phyloP scores from a whole-genome alignment of 2,329 filamentous ascomycete species.

The Arthrobotrys sphaeroides region DNA sequence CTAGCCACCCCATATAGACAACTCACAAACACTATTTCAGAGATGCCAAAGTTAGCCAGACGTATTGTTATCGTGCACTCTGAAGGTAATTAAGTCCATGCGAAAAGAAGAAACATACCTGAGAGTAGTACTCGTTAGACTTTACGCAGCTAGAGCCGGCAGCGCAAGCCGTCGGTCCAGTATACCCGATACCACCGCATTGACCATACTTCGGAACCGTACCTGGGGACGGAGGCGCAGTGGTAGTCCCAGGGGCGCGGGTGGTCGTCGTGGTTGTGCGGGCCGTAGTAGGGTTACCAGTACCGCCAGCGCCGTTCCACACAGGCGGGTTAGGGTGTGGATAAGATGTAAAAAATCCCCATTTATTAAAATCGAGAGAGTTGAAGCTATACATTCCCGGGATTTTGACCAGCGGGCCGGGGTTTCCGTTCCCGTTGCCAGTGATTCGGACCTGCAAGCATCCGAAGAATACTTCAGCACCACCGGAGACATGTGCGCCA shows the following conservation, averaged over 20 bases:
- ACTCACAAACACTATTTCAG: too few relatives aligned
- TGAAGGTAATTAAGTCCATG: too few relatives aligned
- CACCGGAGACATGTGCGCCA: not conserved
- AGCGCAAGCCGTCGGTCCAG: not conserved
- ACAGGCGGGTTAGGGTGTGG: not conserved
- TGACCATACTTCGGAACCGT: not conserved
- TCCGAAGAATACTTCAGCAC: conserved; percentile 53
- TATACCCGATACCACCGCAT: not conserved
- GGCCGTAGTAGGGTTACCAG: not conserved
- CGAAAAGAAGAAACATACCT: too few relatives aligned
- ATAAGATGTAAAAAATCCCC: not conserved
- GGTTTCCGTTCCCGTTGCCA: conserved; percentile 54
- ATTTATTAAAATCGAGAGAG: conserved; percentile 40
- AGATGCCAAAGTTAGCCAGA: too few relatives aligned
- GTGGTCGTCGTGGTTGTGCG: not conserved
- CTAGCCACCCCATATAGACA: too few relatives aligned
- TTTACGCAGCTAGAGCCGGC: not conserved
- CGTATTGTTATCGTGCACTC: too few relatives aligned
- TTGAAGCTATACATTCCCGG: conserved; percentile 56
- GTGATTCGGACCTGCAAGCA: conserved; percentile 56
- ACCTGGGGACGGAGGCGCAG: not conserved
- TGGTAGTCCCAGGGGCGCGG: not conserved
- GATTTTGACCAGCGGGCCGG: conserved; percentile 55
- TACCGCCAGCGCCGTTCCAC: not conserved
- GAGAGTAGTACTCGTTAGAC: not conserved